Percentiles rank a stretch among this genome's conserved stretches.
These are phyloP conservation scores for Coprinopsis strossmayeri DNA, from an alignment of 768 basidiomycete genomes.

Conservation along the genomic window DNA sequence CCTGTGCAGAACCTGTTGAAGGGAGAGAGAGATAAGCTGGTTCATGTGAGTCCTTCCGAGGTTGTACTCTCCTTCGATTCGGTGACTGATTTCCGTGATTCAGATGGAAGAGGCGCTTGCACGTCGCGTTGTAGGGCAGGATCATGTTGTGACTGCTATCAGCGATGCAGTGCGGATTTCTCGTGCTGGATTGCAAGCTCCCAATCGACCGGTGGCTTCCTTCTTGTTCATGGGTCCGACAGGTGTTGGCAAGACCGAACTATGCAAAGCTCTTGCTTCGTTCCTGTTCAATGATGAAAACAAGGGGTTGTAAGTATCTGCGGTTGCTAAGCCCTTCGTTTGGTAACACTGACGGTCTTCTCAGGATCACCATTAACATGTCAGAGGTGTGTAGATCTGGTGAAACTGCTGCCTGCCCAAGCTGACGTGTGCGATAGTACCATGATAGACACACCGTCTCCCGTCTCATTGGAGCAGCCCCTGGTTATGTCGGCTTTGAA, in stretches of 20 bases:
- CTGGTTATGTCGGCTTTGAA: conserved; percentile 92
- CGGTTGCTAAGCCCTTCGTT: neutral
- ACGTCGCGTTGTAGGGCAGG: conserved; percentile 82
- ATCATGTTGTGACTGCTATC: conserved; percentile 79
- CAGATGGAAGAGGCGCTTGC: conserved; percentile 85
- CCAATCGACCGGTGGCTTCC: conserved; percentile 84
- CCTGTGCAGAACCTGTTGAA: conserved; percentile 85
- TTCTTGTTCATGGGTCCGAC: conserved; percentile 90
- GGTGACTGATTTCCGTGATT: neutral
- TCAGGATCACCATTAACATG: conserved; percentile 91
- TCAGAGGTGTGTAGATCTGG: conserved; percentile 45
- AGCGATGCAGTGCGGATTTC: conserved; percentile 91
- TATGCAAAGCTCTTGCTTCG: conserved; percentile 80
- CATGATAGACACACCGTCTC: conserved; percentile 91
- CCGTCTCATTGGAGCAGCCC: conserved; percentile 85
- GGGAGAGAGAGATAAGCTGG: conserved; percentile 84
- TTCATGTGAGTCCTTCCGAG: conserved; percentile 53
- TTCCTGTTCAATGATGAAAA: conserved; percentile 91
- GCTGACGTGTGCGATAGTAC: conserved; percentile 38
- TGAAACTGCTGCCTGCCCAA: neutral
- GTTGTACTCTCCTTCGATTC: neutral
- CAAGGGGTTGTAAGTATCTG: conserved; percentile 62
- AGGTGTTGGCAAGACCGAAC: conserved; percentile 88
- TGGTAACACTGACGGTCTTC: neutral
- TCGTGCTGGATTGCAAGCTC: conserved; percentile 83